Percentiles rank a stretch among this genome's conserved stretches.
These are phyloP conservation scores for Solanum hybrid DNA, from an alignment of 305 asterid species.

Conservation along the genomic window DNA sequence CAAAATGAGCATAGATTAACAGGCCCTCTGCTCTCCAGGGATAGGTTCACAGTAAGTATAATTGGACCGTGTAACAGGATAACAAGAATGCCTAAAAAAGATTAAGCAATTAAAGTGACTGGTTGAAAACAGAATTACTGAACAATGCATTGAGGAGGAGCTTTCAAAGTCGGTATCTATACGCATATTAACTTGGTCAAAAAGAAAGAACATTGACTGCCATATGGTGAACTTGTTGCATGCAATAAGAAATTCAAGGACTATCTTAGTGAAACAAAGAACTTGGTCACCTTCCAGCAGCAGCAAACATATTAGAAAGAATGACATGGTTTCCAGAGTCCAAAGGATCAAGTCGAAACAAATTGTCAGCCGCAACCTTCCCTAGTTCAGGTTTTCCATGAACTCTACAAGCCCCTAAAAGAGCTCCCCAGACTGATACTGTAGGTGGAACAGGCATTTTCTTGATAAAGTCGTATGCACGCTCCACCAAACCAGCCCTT, in stretches of 20 bases:
- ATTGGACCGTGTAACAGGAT: neutral
- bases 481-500: conserved; percentile 75
- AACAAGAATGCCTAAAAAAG: neutral
- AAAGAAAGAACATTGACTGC: neutral
- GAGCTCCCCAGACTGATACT: conserved; percentile 80
- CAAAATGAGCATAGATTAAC: neutral
- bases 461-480: conserved; percentile 45
- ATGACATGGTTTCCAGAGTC: conserved; percentile 82
- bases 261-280: neutral
- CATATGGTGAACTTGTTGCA: neutral
- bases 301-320: conserved; percentile 74
- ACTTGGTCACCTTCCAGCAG: conserved; percentile 11
- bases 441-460: conserved; percentile 63
- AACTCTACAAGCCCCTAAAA: conserved; percentile 72
- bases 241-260: neutral
- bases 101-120: neutral
- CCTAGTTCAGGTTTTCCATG: conserved; percentile 52
- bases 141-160: neutral
- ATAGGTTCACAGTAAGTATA: neutral
- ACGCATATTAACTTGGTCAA: neutral
- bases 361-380: conserved; percentile 60
- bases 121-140: neutral
- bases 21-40: neutral
- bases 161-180: neutral
- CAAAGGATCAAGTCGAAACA: conserved; percentile 72